Evolutionary conservation across 108 stramenopile species (phyloP).

Genomic region (Licmophora abbreviata): DNA sequence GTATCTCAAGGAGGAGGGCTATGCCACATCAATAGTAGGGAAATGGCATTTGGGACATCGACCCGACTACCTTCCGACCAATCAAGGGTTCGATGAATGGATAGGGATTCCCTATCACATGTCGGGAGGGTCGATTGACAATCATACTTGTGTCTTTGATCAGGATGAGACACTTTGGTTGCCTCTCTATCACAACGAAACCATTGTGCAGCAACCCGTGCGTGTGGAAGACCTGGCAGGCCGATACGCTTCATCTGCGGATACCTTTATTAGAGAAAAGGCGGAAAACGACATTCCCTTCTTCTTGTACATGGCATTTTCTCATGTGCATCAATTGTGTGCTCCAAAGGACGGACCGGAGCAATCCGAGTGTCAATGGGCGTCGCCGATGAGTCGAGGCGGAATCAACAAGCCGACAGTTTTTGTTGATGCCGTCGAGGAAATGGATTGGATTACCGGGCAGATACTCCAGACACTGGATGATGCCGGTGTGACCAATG

Average conservation of each 20-base stretch:
- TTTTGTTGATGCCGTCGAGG: conserved; percentile 54
- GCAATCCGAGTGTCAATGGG: conserved; percentile 52
- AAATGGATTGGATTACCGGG: conserved; percentile 67
- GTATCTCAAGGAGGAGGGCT: conserved; percentile 39
- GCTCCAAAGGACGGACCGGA: conserved; percentile 34
- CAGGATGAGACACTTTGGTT: conserved; percentile 48
- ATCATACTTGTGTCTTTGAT: conserved; percentile 41
- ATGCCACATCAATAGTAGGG: conserved; percentile 64
- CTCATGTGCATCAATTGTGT: conserved; percentile 64
- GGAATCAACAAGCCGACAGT: not conserved
- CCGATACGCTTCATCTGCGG: conserved; percentile 26
- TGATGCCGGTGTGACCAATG: conserved; percentile 13
- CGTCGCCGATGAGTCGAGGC: conserved; percentile 13
- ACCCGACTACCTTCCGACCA: conserved; percentile 42
- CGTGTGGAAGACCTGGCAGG: conserved; percentile 28
- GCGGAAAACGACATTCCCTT: conserved; percentile 27
- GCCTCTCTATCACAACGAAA: conserved; percentile 35
- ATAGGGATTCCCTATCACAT: conserved; percentile 73
- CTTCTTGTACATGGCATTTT: conserved; percentile 58
- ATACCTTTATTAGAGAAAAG: conserved; percentile 18
- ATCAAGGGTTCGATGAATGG: conserved; percentile 76
- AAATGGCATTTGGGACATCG: conserved; percentile 79
- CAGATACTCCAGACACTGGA: conserved; percentile 26
- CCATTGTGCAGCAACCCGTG: conserved; percentile 60
- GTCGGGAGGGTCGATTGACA: conserved; percentile 53